Evolutionary conservation across 257 asterid genomes (phyloP), one percentile per base, ranked within the genome.

Genomic region (Fraxinus pennsylvanica): DNA sequence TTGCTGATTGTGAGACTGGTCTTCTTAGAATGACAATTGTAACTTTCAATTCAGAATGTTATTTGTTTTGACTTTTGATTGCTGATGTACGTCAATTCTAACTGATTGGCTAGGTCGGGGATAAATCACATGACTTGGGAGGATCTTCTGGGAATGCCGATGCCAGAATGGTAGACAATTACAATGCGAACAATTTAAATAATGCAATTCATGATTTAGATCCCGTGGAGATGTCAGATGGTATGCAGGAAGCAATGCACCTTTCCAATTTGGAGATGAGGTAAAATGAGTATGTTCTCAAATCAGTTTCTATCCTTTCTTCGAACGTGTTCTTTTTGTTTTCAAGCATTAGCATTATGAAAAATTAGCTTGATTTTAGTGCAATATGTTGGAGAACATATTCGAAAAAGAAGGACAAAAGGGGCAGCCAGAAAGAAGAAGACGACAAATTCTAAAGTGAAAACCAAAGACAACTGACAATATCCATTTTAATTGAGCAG

Each of bases 231-330:
- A 89, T 94, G 94, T 89, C 97, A 38, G 98, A 96, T 71, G 87
- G 99, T 82, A 92, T 96, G 99, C 98, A 96, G 83, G 99, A 96
- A 86, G 99, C 99, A 6, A 90, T 96, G 97, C 98, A 92, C 84
- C 92, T 93, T 69, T 96, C 99, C 15, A 92, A 81, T 86, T 82
- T 96, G 91, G 99, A 96, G 90, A 91, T 91, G 96, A 96, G 99
- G 99, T 96, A 94, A 90, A 73, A 67, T 84, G 91, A 78, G 89
- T 85, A 84, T 85, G 78, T 82, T 71, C 81, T 77, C 85, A 75
- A 81, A 65, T 43, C 81, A 73, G 78, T 86, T 83, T 63, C 4
- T 82, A 21, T 66, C 25, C 67, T 45, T 76, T 59, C 65, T 33
- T 21, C 69, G 1, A 63, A 3, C 2, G 5, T 19, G 1, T 1